Conservation (phyloP, 768 basidiomycete species). For the Macrolepiota fuliginosa region DNA sequence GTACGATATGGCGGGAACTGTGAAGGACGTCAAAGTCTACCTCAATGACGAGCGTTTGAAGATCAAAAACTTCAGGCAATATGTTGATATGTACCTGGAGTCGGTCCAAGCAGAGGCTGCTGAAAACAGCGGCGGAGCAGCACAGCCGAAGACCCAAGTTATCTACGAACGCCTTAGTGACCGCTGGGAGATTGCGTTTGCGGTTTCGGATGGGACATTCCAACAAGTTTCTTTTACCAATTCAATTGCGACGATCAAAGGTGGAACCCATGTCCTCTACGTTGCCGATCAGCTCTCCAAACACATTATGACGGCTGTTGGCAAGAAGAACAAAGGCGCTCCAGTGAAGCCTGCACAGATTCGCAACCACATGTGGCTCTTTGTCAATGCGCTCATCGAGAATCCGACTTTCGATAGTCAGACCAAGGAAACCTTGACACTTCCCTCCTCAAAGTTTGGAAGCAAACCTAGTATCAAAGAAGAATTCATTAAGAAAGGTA, state of each 20-base stretch:
- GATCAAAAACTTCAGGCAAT: conserved; percentile 94
- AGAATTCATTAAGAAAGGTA: conserved; percentile 96
- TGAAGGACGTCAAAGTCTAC: conserved; percentile 89
- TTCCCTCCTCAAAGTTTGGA: conserved; percentile 86
- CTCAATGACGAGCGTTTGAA: conserved; percentile 91
- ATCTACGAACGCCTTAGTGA: conserved; percentile 78
- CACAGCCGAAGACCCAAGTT: conserved; percentile 69
- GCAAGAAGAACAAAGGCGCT: conserved; percentile 98
- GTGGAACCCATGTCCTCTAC: conserved; percentile 87
- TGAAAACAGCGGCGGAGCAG: conserved; percentile 76
- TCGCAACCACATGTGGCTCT: conserved; percentile 98
- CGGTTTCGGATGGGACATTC: conserved; percentile 88
- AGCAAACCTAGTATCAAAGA: conserved; percentile 82
- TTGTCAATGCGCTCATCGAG: conserved; percentile 93
- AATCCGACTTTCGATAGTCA: conserved; percentile 99
- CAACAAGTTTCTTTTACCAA: conserved; percentile 98
- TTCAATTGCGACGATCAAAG: conserved; percentile 94
- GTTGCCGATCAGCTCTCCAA: conserved; percentile 91
- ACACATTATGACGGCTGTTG: conserved; percentile 72
- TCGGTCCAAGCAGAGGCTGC: conserved; percentile 70
- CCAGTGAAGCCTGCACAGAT: conserved; percentile 90
- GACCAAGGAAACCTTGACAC: conserved; percentile 93
- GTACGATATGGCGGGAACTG: conserved; percentile 96
- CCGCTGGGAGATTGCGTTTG: conserved; percentile 96
- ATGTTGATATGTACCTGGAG: conserved; percentile 89